Evolutionary conservation across 345 rosid genomes (phyloP).

Genomic region (Boechera stricta): DNA sequence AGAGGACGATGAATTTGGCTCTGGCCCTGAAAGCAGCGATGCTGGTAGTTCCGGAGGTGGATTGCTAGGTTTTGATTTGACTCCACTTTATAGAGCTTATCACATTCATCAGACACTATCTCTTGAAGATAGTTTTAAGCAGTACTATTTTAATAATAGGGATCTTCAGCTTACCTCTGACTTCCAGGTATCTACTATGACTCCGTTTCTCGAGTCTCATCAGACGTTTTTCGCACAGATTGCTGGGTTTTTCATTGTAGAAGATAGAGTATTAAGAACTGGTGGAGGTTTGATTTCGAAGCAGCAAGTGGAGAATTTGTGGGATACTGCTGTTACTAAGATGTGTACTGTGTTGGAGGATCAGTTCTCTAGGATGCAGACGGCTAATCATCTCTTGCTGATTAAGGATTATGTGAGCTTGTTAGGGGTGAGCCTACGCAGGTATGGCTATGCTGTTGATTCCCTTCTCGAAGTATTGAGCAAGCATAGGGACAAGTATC

Average conservation of each 20-base stretch:
- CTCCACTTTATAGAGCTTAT: slow-evolving; percentile 85
- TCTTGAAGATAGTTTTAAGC: slow-evolving; percentile 82
- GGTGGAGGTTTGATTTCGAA: slow-evolving; percentile 88
- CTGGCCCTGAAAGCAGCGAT: slow-evolving; percentile 53
- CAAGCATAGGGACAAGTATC: slow-evolving; percentile 95
- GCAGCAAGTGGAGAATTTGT: slow-evolving; percentile 84
- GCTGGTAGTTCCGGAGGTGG: slow-evolving; percentile 59
- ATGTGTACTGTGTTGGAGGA: slow-evolving; percentile 98
- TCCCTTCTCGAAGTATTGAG: slow-evolving; percentile 89
- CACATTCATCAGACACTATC: slow-evolving; percentile 91
- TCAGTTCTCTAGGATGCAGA: slow-evolving; percentile 99
- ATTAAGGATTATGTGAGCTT: slow-evolving; percentile 97
- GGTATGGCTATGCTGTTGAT: slow-evolving; percentile 89
- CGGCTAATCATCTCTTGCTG: slow-evolving; percentile 91
- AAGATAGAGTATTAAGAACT: slow-evolving; percentile 87
- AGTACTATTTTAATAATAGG: slow-evolving; percentile 88
- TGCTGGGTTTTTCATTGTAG: slow-evolving; percentile 94
- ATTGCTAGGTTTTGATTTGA: slow-evolving; percentile 72
- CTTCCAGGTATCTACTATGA: slow-evolving; percentile 98
- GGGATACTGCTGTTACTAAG: slow-evolving; percentile 94
- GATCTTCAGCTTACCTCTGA: slow-evolving; percentile 94
- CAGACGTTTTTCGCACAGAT: slow-evolving; percentile 96
- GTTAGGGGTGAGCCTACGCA: slow-evolving; percentile 86
- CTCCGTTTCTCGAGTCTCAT: slow-evolving; percentile 95
- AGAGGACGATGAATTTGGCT: slow-evolving; percentile 66